Conservation (phyloP, 2,329 filamentous ascomycete species). For the Colletotrichum eleusines region DNA sequence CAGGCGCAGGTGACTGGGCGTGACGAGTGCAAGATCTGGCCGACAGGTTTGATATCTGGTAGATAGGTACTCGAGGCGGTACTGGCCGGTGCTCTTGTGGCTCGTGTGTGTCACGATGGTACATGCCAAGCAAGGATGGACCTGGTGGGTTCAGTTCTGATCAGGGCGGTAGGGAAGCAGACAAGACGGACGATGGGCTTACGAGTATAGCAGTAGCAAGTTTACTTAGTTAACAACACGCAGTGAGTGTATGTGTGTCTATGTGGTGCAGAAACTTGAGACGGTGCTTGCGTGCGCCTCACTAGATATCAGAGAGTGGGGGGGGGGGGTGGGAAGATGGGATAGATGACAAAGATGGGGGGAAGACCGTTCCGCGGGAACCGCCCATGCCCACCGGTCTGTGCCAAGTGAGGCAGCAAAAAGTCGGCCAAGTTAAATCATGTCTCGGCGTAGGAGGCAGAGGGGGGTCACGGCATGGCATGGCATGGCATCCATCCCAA, state of each 20-base stretch:
- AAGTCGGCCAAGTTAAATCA: conserved; percentile 25
- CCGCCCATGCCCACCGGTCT: conserved; percentile 27
- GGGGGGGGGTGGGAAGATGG: background rate
- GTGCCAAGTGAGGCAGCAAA: background rate
- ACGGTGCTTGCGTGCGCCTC: conserved; percentile 9
- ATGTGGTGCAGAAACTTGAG: background rate
- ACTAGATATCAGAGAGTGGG: conserved; percentile 4
- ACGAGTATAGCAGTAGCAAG: too few relatives aligned
- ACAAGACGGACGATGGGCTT: background rate
- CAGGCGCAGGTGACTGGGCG: conserved; percentile 37
- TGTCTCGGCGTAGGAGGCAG: conserved; percentile 20
- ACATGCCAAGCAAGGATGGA: background rate
- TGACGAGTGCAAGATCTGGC: conserved; percentile 22
- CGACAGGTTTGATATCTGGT: conserved; percentile 30
- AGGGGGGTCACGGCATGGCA: background rate
- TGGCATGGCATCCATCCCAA: conserved; percentile 1
- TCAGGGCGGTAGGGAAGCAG: background rate
- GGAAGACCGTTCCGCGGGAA: conserved; percentile 30
- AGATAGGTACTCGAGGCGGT: background rate
- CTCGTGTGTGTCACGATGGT: background rate
- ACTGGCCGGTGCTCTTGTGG: background rate
- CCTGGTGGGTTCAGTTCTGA: background rate
- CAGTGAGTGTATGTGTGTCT: too few relatives aligned
- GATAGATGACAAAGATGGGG: background rate
- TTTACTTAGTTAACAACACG: background rate